Base-by-base conservation (phyloP, 257 asterid genomes). In the Fraxinus excelsior region DNA sequence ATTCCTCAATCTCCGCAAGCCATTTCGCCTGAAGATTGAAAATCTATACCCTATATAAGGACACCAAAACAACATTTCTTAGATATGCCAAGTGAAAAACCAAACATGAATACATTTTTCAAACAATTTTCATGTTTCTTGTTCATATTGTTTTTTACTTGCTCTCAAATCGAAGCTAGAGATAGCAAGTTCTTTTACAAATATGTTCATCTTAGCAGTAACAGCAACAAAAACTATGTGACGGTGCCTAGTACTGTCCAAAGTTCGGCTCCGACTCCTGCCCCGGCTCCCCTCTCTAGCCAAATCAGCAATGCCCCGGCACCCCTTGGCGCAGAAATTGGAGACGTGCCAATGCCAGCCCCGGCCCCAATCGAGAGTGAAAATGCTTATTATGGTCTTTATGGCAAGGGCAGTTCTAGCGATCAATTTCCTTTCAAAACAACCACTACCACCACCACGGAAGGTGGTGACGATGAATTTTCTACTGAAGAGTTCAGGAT, bases 1-100 rank as follows among this genome's bases (percentile, higher is more conserved):
- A 72, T 87, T 38, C 92, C 96, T 81, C 84, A 85, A 89, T 87
- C 85, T 44, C 80, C 90, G 94, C 94, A 87, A 46, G 18, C 69
- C 82, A 80, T 83, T 80, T 46, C 87, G 92, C 83, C 70, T 7
- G 11, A 70, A 8, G 46, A 75, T 40, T 35, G 13, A 74, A 21
- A 2, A 25, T 60, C 10, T 56, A 23, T 49, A 28, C 46, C 13
- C 58, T 71, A 77, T 64, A 75, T 29, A 73, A 40, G 7, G 7
- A 71, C 51, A 67, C 37, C 37, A 11, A 18, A 28, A n/a, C 67
- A 14, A n/a, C 70, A 77, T 46, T 42, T 46, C 4, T 7, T 66
- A 1, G 62, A 67, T n/a, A 66, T 72, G 66, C 29, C 71, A 74
- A 77, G 75, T 19, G 28, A 65, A 70, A 38, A 31, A 37, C 68